Conservation (phyloP, 2,329 filamentous ascomycete species). For the Aspergillus alliaceus region DNA sequence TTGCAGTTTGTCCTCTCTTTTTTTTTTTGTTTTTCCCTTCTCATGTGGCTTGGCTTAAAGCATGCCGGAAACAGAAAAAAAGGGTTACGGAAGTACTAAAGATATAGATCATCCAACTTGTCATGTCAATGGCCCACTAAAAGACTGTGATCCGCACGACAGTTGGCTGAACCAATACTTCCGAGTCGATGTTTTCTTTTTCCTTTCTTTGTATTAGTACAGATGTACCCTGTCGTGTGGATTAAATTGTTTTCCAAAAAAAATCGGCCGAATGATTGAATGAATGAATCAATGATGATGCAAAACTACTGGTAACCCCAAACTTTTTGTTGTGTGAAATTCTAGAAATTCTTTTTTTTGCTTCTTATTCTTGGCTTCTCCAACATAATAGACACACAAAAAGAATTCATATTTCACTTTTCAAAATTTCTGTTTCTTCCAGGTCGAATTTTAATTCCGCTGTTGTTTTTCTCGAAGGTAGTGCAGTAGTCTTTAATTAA, state of each 20-base stretch:
- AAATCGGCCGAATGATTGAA: no score
- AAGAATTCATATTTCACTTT: background rate
- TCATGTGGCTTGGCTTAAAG: background rate
- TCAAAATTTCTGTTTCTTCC: background rate
- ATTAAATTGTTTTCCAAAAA: no score
- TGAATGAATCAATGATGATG: conserved; percentile 3
- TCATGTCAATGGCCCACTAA: background rate
- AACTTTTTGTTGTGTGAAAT: background rate
- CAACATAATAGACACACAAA: background rate
- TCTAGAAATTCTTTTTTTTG: background rate
- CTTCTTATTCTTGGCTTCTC: background rate
- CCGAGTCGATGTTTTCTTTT: background rate
- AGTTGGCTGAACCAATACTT: background rate
- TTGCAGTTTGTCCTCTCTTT: background rate
- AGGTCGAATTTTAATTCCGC: background rate
- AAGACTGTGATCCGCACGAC: background rate
- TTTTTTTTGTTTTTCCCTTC: background rate
- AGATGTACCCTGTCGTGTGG: background rate
- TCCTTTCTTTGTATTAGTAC: conserved; percentile 1
- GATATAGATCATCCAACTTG: background rate
- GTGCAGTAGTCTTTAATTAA: background rate
- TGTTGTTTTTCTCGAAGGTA: background rate
- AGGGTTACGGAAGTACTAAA: background rate
- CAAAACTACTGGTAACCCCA: background rate
- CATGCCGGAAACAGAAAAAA: background rate